Evolutionary conservation across 2,329 filamentous ascomycete genomes (phyloP).

Genomic region (Ceratocystis diversiconidia): DNA sequence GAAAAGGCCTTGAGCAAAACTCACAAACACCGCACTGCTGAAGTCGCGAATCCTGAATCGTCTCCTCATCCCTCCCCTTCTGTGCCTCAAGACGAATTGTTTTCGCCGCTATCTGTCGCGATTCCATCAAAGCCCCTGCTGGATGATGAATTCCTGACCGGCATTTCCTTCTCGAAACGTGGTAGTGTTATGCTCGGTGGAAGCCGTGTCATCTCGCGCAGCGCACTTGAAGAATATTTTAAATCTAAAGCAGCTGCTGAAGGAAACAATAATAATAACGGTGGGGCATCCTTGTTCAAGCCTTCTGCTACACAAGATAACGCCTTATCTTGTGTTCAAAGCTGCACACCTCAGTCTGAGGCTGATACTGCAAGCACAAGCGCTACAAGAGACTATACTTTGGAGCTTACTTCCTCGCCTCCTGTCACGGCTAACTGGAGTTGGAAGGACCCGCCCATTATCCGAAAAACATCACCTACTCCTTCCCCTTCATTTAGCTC

Average conservation of each 20-base stretch:
- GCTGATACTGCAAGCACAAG: neutral
- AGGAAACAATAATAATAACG: neutral
- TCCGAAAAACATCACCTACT: constrained; percentile 15
- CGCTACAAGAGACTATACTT: neutral
- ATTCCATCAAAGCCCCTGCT: constrained; percentile 44
- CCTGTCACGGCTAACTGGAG: neutral
- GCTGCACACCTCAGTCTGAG: neutral
- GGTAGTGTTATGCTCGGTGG: constrained; percentile 40
- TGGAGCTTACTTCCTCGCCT: neutral
- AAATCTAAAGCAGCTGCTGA: neutral
- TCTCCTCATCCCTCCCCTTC: neutral
- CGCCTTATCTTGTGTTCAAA: neutral
- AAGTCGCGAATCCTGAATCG: neutral
- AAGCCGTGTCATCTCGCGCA: constrained; percentile 15
- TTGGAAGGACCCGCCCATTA: constrained; percentile 10
- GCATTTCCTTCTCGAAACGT: constrained; percentile 46
- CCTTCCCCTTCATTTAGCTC: constrained; percentile 16
- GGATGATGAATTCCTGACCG: constrained; percentile 43
- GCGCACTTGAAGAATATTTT: constrained; percentile 14
- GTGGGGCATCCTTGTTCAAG: neutral
- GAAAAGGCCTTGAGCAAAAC: constrained; percentile 16
- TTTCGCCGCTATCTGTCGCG: constrained; percentile 39
- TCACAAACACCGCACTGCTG: neutral
- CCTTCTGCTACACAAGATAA: neutral
- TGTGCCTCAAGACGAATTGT: constrained; percentile 21